Percentiles rank a stretch among this genome's conserved stretches.
phyloP scores from a whole-genome alignment of 805 yeast species.

The Candida boleticola region DNA sequence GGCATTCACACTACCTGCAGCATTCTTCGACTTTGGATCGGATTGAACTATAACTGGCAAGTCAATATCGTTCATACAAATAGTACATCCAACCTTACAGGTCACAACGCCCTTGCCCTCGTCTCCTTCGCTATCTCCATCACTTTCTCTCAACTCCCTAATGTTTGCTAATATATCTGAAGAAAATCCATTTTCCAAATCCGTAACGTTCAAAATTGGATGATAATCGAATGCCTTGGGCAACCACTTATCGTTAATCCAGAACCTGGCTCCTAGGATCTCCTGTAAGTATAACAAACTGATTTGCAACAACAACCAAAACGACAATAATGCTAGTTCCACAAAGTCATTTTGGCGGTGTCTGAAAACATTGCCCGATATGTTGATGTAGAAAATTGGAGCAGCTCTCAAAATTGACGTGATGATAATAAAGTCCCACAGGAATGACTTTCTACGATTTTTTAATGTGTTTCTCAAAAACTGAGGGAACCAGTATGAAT shows the following conservation, averaged over 20 bases:
- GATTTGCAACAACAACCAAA: slow-evolving; percentile 65
- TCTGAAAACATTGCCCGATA: slow-evolving; percentile 58
- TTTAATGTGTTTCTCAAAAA: slow-evolving; percentile 71
- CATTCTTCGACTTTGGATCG: slow-evolving; percentile 9
- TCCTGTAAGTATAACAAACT: slow-evolving; percentile 59
- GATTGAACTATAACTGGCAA: slow-evolving; percentile 41
- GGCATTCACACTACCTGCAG: slow-evolving; percentile 11
- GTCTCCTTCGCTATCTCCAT: slow-evolving; percentile 7
- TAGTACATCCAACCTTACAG: slow-evolving; percentile 74
- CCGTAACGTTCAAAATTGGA: slow-evolving; percentile 56
- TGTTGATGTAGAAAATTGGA: slow-evolving; percentile 65
- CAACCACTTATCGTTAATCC: slow-evolving; percentile 68
- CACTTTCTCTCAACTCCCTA: slow-evolving; percentile 16
- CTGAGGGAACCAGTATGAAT: slow-evolving; percentile 88
- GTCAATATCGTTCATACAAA: slow-evolving; percentile 82
- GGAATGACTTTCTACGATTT: slow-evolving; percentile 61
- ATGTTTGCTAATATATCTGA: slow-evolving; percentile 45
- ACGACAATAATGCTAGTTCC: slow-evolving; percentile 44
- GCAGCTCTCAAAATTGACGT: slow-evolving; percentile 58
- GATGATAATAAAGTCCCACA: slow-evolving; percentile 75
- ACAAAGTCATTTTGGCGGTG: slow-evolving; percentile 58
- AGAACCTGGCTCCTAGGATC: slow-evolving; percentile 74
- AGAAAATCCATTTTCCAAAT: slow-evolving; percentile 62
- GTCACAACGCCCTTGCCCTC: slow-evolving; percentile 24
- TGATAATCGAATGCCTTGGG: slow-evolving; percentile 89